Evolutionary conservation across 768 basidiomycete species (phyloP).

Genomic region (Auricularia cornea): DNA sequence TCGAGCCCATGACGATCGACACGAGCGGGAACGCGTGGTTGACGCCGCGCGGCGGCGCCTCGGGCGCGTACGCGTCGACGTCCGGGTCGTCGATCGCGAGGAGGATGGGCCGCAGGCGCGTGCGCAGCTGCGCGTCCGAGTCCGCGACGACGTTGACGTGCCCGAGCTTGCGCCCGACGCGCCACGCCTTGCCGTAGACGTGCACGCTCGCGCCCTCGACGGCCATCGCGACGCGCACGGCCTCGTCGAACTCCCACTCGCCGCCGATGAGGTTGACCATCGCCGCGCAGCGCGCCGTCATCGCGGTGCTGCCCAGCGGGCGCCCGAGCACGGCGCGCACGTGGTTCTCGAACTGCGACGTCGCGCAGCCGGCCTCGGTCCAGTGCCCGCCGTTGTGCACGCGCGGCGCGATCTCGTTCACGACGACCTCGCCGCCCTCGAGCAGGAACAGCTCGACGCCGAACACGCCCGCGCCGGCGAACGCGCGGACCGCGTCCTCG

Average conservation of each 20-base stretch:
- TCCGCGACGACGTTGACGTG: slow-evolving; percentile 85
- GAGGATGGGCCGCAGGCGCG: slow-evolving; percentile 67
- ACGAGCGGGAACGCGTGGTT: slow-evolving; percentile 71
- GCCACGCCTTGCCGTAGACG: slow-evolving; percentile 88
- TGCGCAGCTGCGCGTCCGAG: slow-evolving; percentile 65
- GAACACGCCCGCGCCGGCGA: slow-evolving; percentile 88
- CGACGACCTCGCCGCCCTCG: slow-evolving; percentile 75
- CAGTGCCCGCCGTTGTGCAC: slow-evolving; percentile 99
- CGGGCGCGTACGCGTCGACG: slow-evolving; percentile 44
- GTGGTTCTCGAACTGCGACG: slow-evolving; percentile 97
- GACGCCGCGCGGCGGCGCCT: slow-evolving; percentile 34
- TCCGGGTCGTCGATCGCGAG: slow-evolving; percentile 42
- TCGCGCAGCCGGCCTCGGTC: slow-evolving; percentile 94
- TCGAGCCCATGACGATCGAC: slow-evolving; percentile 96
- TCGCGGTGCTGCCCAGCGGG: slow-evolving; percentile 79
- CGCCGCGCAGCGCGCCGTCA: slow-evolving; percentile 77
- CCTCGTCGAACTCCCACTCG: slow-evolving; percentile 54
- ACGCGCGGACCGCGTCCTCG: slow-evolving; percentile 66
- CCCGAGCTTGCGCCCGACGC: slow-evolving; percentile 95
- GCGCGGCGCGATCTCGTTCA: slow-evolving; percentile 97
- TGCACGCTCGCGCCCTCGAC: slow-evolving; percentile 76
- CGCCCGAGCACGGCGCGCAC: slow-evolving; percentile 87
- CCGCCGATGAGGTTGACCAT: slow-evolving; percentile 96
- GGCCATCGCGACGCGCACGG: slow-evolving; percentile 44
- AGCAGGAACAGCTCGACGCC: slow-evolving; percentile 98